These are phyloP conservation scores for Candida tammaniensis DNA, from an alignment of 805 yeast species.

Conservation along the genomic window DNA sequence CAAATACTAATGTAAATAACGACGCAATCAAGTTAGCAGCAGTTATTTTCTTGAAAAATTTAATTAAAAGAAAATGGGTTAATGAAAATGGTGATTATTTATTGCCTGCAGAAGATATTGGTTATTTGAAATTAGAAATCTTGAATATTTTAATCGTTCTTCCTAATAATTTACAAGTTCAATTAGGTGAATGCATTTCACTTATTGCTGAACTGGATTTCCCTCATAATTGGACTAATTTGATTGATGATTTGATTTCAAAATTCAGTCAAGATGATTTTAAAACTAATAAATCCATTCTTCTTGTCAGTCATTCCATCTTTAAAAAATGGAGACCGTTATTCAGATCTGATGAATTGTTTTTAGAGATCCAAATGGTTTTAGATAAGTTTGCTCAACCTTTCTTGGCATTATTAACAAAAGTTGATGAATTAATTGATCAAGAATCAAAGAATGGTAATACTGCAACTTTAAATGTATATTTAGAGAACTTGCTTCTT, in stretches of 20 bases:
- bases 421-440: slow-evolving; percentile 65
- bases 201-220: slow-evolving; percentile 94
- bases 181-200: slow-evolving; percentile 90
- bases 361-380: slow-evolving; percentile 83
- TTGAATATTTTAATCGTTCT: slow-evolving; percentile 81
- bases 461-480: slow-evolving; percentile 45
- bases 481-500: slow-evolving; percentile 69
- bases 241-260: slow-evolving; percentile 69
- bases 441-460: slow-evolving; percentile 28
- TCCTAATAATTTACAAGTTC: slow-evolving; percentile 81
- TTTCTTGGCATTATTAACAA: slow-evolving; percentile 64
- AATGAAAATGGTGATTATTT: slow-evolving; percentile 83
- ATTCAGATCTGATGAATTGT: slow-evolving; percentile 85
- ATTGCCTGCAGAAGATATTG: slow-evolving; percentile 59
- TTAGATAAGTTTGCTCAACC: slow-evolving; percentile 80
- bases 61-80: slow-evolving; percentile 81
- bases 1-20: slow-evolving; percentile 50
- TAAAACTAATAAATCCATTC: slow-evolving; percentile 76
- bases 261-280: slow-evolving; percentile 67
- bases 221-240: slow-evolving; percentile 82
- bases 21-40: slow-evolving; percentile 75
- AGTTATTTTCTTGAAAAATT: slow-evolving; percentile 85
- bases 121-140: slow-evolving; percentile 69
- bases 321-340: slow-evolving; percentile 97
- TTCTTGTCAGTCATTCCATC: slow-evolving; percentile 91